Percentiles rank a stretch among this genome's conserved stretches.
Conservation (phyloP, 2,329 filamentous ascomycete species). For the Claviceps citrina region DNA sequence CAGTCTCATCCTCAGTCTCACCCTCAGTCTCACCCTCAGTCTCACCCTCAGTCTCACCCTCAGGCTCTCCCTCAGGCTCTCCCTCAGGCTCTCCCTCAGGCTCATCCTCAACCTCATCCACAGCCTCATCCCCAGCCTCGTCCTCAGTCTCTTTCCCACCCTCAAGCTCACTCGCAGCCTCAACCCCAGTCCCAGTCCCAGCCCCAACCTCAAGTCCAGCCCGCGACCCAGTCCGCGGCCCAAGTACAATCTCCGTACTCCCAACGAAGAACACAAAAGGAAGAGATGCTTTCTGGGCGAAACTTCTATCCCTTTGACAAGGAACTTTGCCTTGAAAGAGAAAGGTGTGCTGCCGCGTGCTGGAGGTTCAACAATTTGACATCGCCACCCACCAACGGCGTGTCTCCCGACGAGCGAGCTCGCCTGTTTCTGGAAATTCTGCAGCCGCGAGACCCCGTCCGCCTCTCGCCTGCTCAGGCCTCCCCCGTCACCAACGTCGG, state of each 20-base stretch:
- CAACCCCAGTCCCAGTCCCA: conserved; percentile 26
- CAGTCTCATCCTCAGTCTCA: conserved; percentile 39
- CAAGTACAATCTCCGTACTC: conserved; percentile 30
- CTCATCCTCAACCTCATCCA: conserved; percentile 34
- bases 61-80: conserved; percentile 41
- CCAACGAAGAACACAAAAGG: conserved; percentile 52
- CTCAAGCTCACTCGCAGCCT: conserved; percentile 34
- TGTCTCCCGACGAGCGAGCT: conserved; percentile 51
- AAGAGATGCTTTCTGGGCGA: conserved; percentile 73
- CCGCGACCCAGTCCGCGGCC: conserved; percentile 32
- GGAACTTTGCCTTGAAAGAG: conserved; percentile 68
- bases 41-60: conserved; percentile 40
- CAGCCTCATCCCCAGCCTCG: conserved; percentile 37
- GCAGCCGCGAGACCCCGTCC: conserved; percentile 42
- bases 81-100: conserved; percentile 29
- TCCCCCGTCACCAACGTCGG: conserved; percentile 39
- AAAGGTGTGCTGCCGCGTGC: conserved; percentile 65
- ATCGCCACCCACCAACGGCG: conserved; percentile 55
- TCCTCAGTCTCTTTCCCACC: conserved; percentile 39
- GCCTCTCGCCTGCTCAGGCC: conserved; percentile 38
- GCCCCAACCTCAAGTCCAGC: neutral
- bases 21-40: conserved; percentile 33
- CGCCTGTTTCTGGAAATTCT: conserved; percentile 59
- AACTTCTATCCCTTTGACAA: conserved; percentile 68
- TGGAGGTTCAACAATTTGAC: conserved; percentile 72